Evolutionary conservation across 371 early-diverging fungal genomes (phyloP), one percentile per base, ranked within the genome.

Genomic region (Apophysomyces trapeziformis): DNA sequence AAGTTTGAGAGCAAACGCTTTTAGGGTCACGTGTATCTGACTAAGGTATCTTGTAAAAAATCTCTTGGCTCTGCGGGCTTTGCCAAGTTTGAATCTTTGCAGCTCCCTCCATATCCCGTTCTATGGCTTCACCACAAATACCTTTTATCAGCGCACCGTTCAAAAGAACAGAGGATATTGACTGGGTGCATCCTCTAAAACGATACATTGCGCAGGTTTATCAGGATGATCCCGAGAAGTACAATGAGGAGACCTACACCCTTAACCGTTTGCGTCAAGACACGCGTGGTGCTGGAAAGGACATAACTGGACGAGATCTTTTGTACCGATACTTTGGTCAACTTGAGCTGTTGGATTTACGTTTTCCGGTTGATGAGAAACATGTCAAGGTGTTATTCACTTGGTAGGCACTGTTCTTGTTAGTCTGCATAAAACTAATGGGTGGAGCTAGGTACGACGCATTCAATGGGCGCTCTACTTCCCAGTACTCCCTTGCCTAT

Each of bases 281-380:
- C 73, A 93, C 92, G 78, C 92, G 95, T 35, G 97, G 97, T 39
- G 96, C 95, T 43, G 96, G 94, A 36, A 91, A 90, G 60, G 96
- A 97, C 72, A 71, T 87, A 50, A 95, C 94, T 1, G 98, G 97
- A 21, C 75, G 96, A 56, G 96, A 98, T 76, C 85, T 97, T 38
- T 80, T 96, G 41, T 96, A 95, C 76, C 90, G 95, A 36, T 98
- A 98, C 78, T 96, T 94, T 83, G 95, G 95, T 37, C 99, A 98
- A 70, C 78, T 98, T 47, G 98, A 98, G 69, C 80, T 96, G 11
- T 79, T 97, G n/a, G 98, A 96, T 70, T 79, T 95, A 61, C 88
- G 96, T 37, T 96, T 98, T 72, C 93, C 92, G 18, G 89, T 96
- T 7, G 96, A 95, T 70, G 95, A 96, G 70, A 91, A 93, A 50